Conservation (phyloP, 1,284 basidiomycete species). For the Termitomyces sp. region DNA sequence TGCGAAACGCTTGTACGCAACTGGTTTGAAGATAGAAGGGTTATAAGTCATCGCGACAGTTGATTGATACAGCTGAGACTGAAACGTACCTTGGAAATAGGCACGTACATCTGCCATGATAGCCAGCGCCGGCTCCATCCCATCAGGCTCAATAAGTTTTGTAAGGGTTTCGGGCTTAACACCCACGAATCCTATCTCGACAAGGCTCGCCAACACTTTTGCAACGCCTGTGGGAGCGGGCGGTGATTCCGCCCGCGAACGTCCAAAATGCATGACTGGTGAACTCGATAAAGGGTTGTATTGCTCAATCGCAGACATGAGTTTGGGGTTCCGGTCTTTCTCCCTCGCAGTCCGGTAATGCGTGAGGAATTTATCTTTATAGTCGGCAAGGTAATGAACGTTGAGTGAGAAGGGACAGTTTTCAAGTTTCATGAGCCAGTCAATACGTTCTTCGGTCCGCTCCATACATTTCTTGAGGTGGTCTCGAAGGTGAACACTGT, state of each 20-base stretch:
- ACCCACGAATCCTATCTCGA: conserved; percentile 38
- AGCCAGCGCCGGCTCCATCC: conserved; percentile 47
- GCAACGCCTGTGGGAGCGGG: conserved; percentile 21
- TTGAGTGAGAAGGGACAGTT: conserved; percentile 51
- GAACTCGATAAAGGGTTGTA: conserved; percentile 13
- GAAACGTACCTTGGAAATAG: conserved; percentile 59
- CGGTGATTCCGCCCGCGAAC: background rate
- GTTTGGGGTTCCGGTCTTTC: conserved; percentile 23
- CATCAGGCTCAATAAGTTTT: conserved; percentile 49
- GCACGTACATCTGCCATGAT: conserved; percentile 71
- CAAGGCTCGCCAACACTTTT: conserved; percentile 36
- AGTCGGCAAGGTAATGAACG: conserved; percentile 50
- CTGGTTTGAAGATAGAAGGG: conserved; percentile 26
- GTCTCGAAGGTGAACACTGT: conserved; percentile 41
- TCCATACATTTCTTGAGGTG: conserved; percentile 41
- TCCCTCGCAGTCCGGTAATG: conserved; percentile 42
- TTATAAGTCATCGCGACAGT: background rate
- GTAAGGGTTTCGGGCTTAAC: conserved; percentile 39
- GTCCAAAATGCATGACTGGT: background rate
- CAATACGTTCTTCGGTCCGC: conserved; percentile 35
- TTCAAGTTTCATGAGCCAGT: conserved; percentile 53
- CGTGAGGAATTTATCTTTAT: conserved; percentile 50
- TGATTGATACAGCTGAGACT: background rate
- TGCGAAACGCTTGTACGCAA: conserved; percentile 63
- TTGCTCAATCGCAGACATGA: conserved; percentile 26